Conservation (phyloP, 805 yeast genomes). For the Cyberlindnera xishuangbannaensis region DNA sequence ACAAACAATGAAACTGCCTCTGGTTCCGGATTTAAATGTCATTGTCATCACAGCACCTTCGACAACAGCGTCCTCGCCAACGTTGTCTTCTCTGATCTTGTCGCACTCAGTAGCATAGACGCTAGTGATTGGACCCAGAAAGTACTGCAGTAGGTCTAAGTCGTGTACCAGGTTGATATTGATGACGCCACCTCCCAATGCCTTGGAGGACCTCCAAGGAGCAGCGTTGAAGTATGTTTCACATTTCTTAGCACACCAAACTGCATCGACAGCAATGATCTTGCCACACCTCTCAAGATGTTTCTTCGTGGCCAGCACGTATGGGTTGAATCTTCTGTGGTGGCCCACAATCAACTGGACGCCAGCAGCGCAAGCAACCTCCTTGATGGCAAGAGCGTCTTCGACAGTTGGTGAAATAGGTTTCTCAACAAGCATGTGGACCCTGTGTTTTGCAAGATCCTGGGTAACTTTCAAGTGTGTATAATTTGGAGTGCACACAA, state of each 20-base stretch:
- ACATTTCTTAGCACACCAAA: conserved; percentile 17
- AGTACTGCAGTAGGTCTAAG: conserved; percentile 16
- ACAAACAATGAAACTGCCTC: conserved; percentile 17
- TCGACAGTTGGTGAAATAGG: conserved; percentile 15
- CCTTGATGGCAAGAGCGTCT: conserved; percentile 14
- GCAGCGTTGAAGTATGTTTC: conserved; percentile 16
- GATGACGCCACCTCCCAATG: conserved; percentile 18
- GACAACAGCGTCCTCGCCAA: conserved; percentile 14
- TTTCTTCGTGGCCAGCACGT: conserved; percentile 16
- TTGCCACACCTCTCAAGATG: conserved; percentile 13
- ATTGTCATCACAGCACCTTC: conserved; percentile 18
- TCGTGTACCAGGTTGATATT: conserved; percentile 18
- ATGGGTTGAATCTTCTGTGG: conserved; percentile 21
- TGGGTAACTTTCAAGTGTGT: conserved; percentile 12
- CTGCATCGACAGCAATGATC: conserved; percentile 18
- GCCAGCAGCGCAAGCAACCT: conserved; percentile 5
- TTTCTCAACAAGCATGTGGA: conserved; percentile 17
- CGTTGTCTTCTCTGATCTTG: conserved; percentile 10
- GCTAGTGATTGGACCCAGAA: conserved; percentile 14
- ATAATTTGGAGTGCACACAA: conserved; percentile 18
- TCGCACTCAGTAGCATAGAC: conserved; percentile 14
- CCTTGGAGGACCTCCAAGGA: conserved; percentile 13
- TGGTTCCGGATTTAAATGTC: conserved; percentile 13
- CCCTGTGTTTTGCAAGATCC: conserved; percentile 7
- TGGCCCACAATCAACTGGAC: conserved; percentile 17